These are phyloP conservation scores for Exophiala xenobiotica DNA, from an alignment of 2,329 filamentous ascomycete species.

Conservation along the genomic window DNA sequence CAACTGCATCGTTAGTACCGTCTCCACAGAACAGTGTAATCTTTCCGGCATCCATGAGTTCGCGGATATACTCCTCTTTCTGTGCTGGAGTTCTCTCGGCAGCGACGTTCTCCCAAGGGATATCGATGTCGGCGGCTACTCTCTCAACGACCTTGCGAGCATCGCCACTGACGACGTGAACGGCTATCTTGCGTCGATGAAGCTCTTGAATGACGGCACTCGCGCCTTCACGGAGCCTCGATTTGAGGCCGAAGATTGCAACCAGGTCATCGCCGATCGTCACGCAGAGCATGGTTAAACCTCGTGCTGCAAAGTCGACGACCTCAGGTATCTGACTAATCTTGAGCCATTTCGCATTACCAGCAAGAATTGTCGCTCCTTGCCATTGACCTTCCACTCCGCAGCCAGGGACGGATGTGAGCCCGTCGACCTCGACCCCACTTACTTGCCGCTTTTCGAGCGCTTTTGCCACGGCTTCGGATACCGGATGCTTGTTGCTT, in stretches of 20 bases:
- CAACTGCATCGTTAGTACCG: slow-evolving; percentile 75
- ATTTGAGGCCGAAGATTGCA: slow-evolving; percentile 53
- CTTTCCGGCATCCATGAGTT: slow-evolving; percentile 31
- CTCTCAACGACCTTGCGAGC: slow-evolving; percentile 48
- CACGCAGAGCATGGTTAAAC: slow-evolving; percentile 58
- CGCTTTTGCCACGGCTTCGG: slow-evolving; percentile 47
- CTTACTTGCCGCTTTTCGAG: slow-evolving; percentile 34
- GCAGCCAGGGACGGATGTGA: slow-evolving; percentile 34
- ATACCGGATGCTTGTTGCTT: slow-evolving; percentile 53
- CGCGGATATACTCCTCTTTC: slow-evolving; percentile 55
- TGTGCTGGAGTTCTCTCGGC: slow-evolving; percentile 52
- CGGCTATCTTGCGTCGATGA: slow-evolving; percentile 46
- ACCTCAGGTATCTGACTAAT: slow-evolving; percentile 36
- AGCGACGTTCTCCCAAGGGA: slow-evolving; percentile 43
- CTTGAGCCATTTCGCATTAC: slow-evolving; percentile 38
- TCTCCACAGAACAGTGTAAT: slow-evolving; percentile 71
- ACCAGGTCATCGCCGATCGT: slow-evolving; percentile 46
- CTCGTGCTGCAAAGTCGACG: slow-evolving; percentile 38
- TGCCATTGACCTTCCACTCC: slow-evolving; percentile 28
- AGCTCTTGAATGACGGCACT: slow-evolving; percentile 53
- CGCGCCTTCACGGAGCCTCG: slow-evolving; percentile 51
- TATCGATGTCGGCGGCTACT: slow-evolving; percentile 45
- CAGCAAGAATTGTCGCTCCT: slow-evolving; percentile 18
- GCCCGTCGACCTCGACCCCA: slow-evolving; percentile 25
- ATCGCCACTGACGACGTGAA: slow-evolving; percentile 61